phyloP scores from a whole-genome alignment of 805 yeast species.

The Myxozyma vanderwaltii region DNA sequence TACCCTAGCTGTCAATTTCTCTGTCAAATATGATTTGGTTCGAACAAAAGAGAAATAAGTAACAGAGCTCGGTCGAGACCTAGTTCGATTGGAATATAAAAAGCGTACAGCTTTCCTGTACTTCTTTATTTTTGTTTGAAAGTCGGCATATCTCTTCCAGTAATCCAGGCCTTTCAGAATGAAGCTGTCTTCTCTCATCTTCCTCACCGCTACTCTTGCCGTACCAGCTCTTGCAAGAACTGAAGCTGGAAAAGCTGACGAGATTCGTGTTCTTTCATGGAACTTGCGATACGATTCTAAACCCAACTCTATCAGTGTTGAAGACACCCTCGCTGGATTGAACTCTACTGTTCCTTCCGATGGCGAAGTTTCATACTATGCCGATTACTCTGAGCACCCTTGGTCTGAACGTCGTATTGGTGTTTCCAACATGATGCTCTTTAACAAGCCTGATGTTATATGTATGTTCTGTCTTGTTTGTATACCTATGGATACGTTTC shows the following conservation, averaged over 20 bases:
- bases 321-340: conserved; percentile 11
- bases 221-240: no score
- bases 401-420: conserved; percentile 23
- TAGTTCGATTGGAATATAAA: no score
- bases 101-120: no score
- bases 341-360: conserved; percentile 11
- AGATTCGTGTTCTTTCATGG: conserved; percentile 9
- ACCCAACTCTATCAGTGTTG: conserved; percentile 5
- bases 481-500: not conserved
- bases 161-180: not conserved
- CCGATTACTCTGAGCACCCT: conserved; percentile 3
- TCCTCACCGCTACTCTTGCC: no score
- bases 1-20: no score
- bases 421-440: not conserved
- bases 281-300: not conserved
- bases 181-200: not conserved
- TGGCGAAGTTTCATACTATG: not conserved
- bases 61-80: no score
- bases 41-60: no score
- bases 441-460: conserved; percentile 10
- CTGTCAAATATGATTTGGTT: no score
- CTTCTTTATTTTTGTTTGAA: no score
- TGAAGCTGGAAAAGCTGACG: no score
- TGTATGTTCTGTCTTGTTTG: not conserved
- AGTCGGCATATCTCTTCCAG: no score